Evolutionary conservation across 1,284 basidiomycete species (phyloP).

Genomic region (Ceratobasidium sp.): DNA sequence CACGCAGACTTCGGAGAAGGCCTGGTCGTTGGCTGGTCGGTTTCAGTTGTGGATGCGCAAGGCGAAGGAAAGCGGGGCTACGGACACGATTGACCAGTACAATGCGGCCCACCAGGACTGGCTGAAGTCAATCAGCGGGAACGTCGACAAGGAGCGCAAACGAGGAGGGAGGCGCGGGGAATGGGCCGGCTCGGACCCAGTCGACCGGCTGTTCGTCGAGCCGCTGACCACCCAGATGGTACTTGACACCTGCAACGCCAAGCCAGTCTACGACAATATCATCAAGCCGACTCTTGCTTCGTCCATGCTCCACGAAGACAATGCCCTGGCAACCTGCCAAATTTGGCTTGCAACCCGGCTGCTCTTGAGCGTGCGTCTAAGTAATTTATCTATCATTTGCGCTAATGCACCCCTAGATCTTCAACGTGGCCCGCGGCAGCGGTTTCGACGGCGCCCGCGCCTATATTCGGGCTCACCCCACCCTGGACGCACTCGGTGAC

Average conservation of each 20-base stretch:
- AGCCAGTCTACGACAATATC: not conserved
- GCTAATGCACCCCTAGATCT: not conserved
- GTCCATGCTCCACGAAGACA: not conserved
- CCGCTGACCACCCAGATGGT: not conserved
- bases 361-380: not conserved
- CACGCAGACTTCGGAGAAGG: not conserved
- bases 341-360: not conserved
- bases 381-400: too few species aligned
- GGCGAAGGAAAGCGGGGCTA: not conserved
- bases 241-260: not conserved
- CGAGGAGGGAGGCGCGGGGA: not conserved
- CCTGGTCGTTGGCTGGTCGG: not conserved
- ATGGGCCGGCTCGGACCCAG: not conserved
- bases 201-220: not conserved
- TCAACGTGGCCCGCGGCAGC: not conserved
- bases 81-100: not conserved
- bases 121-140: not conserved
- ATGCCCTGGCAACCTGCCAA: not conserved
- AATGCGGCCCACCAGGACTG: not conserved
- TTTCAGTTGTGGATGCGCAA: not conserved
- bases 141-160: not conserved
- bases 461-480: not conserved
- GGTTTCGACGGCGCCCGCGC: not conserved
- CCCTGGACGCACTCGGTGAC: not conserved
- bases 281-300: not conserved